These are phyloP conservation scores for Pseudovirgaria hyperparasitica DNA, from an alignment of 2,329 filamentous ascomycete genomes.

Conservation along the genomic window DNA sequence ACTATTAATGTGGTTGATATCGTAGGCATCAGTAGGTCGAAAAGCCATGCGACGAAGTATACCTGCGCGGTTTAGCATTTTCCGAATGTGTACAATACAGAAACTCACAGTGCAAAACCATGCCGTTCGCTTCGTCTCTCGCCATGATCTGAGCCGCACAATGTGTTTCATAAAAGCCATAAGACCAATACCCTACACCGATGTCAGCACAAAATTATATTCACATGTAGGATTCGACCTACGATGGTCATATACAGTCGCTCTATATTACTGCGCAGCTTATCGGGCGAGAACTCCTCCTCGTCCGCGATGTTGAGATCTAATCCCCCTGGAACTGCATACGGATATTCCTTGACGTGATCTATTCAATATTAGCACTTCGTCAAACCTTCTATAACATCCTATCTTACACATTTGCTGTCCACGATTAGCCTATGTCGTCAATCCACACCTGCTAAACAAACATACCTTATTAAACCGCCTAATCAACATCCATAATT, in stretches of 20 bases:
- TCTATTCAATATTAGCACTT: constrained; percentile 42
- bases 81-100: background rate
- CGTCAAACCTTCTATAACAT: background rate
- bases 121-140: constrained; percentile 55
- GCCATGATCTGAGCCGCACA: constrained; percentile 66
- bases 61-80: constrained; percentile 16
- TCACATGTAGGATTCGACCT: constrained; percentile 6
- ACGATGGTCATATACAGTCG: constrained; percentile 68
- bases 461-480: constrained; percentile 56
- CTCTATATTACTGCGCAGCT: constrained; percentile 65
- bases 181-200: constrained; percentile 41
- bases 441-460: background rate
- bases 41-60: constrained; percentile 54
- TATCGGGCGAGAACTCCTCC: constrained; percentile 76
- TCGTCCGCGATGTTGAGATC: constrained; percentile 73
- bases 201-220: constrained; percentile 5
- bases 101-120: constrained; percentile 44
- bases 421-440: background rate
- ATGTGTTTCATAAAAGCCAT: constrained; percentile 61
- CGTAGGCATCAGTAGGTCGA: constrained; percentile 57
- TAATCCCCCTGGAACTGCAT: constrained; percentile 51
- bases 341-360: constrained; percentile 55
- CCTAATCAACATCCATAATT: constrained; percentile 58
- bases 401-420: constrained; percentile 12
- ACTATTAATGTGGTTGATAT: constrained; percentile 47